Evolutionary conservation across 2,329 filamentous ascomycete species (phyloP), one percentile per base, ranked within the genome.

Genomic region (Claviceps paspali): DNA sequence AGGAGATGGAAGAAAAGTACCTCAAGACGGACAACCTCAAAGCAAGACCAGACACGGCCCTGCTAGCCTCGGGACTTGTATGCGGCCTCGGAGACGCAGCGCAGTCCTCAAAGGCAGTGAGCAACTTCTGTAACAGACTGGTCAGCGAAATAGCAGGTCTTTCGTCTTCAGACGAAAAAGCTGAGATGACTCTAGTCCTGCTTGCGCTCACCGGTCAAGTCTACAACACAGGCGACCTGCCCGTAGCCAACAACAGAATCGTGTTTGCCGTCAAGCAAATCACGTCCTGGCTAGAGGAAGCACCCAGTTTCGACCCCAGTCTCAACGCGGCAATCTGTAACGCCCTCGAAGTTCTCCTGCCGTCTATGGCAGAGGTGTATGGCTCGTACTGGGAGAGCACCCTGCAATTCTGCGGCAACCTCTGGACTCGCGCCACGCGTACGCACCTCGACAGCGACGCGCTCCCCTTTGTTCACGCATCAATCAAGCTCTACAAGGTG

Each of bases 211-310:
- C 62, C 39, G 54, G 70, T 40, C 53, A 59, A 7, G 54, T 75
- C 11, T 79, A 74, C 42, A 63, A 68, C 18, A 34, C 53, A 0
- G 68, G 63, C 2, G 59, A 67, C 42, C 44, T 77, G 6, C 74
- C 74, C 1, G 67, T 76, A 1, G 67, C 71, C 2, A 72, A 68
- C 31, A 76, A 87, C 49, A 72, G 86, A 18, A 59, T 91, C 3
- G 75, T 94, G 0, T 91, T 94, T 58, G 76, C 88, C 7, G 74
- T 88, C 29, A 83, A 82, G 51, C 79, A 87, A 44, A 67, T 94
- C 6, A 70, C 82, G 0, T 70, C 74, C 7, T 87, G 82, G 73
- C 61, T 87, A 0, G 69, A 78, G 11, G 64, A 64, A 0, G 52
- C 62, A 0, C 59, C 66, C 12, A 55, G 59, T 1, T 41, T 72